Evolutionary conservation across 2,329 filamentous ascomycete species (phyloP).

Genomic region (Colletotrichum gigasporum): DNA sequence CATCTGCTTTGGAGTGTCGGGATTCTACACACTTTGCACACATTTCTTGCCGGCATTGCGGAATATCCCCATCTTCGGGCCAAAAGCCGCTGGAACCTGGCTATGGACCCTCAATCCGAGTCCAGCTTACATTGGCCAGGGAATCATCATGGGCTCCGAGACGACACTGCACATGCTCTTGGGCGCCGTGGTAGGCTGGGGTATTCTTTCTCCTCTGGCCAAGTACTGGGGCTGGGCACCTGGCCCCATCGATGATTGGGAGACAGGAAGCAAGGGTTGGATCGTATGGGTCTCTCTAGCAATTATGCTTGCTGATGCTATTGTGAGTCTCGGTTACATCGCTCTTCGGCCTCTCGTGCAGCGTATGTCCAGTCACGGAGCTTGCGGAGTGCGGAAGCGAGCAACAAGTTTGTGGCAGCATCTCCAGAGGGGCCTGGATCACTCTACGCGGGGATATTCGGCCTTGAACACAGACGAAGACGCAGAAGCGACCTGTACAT

Average conservation of each 20-base stretch:
- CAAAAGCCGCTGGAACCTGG: slow-evolving; percentile 79
- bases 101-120: slow-evolving; percentile 97
- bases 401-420: background rate
- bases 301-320: slow-evolving; percentile 95
- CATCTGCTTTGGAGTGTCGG: slow-evolving; percentile 67
- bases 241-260: slow-evolving; percentile 88
- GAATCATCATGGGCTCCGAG: slow-evolving; percentile 97
- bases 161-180: slow-evolving; percentile 97
- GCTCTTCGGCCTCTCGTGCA: slow-evolving; percentile 66
- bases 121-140: slow-evolving; percentile 96
- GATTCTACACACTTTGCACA: slow-evolving; percentile 79
- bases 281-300: slow-evolving; percentile 96
- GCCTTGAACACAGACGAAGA: slow-evolving; percentile 16
- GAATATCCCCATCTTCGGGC: slow-evolving; percentile 87
- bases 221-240: slow-evolving; percentile 90
- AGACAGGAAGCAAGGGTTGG: slow-evolving; percentile 94
- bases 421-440: background rate
- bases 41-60: slow-evolving; percentile 91
- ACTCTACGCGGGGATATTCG: slow-evolving; percentile 6
- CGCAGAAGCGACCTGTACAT: slow-evolving; percentile 1
- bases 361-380: background rate
- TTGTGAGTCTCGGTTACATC: slow-evolving; percentile 87
- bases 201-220: slow-evolving; percentile 85
- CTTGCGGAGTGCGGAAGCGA: background rate
- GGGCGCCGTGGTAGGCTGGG: slow-evolving; percentile 91